A percentile compares a stretch with the other conserved stretches of the same genome.
Evolutionary conservation across 2,329 filamentous ascomycete genomes (phyloP).

Genomic region (Trichothecium roseum): DNA sequence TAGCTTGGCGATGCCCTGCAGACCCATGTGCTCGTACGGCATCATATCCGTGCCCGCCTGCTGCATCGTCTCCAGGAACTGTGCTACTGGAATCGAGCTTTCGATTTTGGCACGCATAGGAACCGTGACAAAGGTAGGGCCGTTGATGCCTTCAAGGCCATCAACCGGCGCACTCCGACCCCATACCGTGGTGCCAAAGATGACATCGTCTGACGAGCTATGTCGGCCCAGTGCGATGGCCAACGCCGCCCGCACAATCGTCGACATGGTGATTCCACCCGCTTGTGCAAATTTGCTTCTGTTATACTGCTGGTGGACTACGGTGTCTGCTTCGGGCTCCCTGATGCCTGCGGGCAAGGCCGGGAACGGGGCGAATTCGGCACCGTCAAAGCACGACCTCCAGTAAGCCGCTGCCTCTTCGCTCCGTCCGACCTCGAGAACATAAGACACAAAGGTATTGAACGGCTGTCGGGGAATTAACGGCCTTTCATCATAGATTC

Average conservation of each 20-base stretch:
- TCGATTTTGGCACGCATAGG: no score
- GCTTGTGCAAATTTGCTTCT: no score
- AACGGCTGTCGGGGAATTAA: constrained; percentile 18
- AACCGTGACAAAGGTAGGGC: no score
- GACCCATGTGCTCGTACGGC: constrained; percentile 3
- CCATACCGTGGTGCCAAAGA: constrained; percentile 9
- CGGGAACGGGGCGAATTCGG: constrained; percentile 3
- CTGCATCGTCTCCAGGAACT: constrained; percentile 7
- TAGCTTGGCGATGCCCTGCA: background rate
- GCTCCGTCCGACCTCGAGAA: constrained; percentile 3
- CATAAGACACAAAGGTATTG: constrained; percentile 28
- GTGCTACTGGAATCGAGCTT: background rate
- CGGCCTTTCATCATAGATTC: constrained; percentile 9
- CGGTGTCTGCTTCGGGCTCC: constrained; percentile 2
- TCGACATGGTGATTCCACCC: background rate
- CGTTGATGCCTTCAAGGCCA: constrained; percentile 7
- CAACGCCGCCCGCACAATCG: constrained; percentile 8
- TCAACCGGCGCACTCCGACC: constrained; percentile 10
- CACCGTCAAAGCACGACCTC: constrained; percentile 9
- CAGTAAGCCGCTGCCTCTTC: constrained; percentile 27
- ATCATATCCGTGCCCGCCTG: constrained; percentile 5
- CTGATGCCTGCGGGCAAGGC: constrained; percentile 1
- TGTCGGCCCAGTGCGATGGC: constrained; percentile 6
- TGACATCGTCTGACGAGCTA: constrained; percentile 5
- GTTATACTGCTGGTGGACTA: constrained; percentile 1